phyloP scores from a whole-genome alignment of 2,329 filamentous ascomycete genomes.

The Neofusicoccum umdonicola region DNA sequence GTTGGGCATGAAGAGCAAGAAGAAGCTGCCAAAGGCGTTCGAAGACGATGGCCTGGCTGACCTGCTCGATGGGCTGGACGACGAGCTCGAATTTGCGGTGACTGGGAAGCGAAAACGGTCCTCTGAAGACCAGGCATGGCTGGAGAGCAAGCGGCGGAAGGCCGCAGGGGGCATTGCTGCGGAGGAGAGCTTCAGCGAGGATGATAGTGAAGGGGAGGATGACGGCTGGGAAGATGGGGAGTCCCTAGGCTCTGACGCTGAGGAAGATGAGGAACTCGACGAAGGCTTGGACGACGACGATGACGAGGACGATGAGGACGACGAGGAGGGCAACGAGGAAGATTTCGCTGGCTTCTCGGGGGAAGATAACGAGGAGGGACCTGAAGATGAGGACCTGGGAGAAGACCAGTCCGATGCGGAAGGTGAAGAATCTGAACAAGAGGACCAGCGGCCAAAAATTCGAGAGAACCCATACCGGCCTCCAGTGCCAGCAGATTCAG shows the following conservation, averaged over 20 bases:
- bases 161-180: constrained; percentile 36
- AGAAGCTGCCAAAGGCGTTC: constrained; percentile 69
- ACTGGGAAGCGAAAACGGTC: constrained; percentile 54
- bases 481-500: constrained; percentile 51
- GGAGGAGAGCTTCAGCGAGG: constrained; percentile 29
- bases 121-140: constrained; percentile 60
- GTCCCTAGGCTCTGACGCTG: constrained; percentile 20
- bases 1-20: constrained; percentile 76
- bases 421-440: constrained; percentile 25
- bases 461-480: constrained; percentile 89
- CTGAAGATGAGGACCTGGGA: constrained; percentile 25
- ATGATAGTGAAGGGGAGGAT: constrained; percentile 28
- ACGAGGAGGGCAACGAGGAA: constrained; percentile 38
- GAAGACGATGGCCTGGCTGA: constrained; percentile 80
- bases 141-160: constrained; percentile 57
- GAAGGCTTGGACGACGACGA: constrained; percentile 16
- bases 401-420: constrained; percentile 29
- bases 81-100: constrained; percentile 39
- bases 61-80: constrained; percentile 67
- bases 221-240: constrained; percentile 31
- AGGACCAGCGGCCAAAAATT: constrained; percentile 41
- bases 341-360: constrained; percentile 11
- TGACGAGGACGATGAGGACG: constrained; percentile 22
- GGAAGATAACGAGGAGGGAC: constrained; percentile 24
- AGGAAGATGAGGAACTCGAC: constrained; percentile 26